Base-by-base conservation (phyloP, 352 stramenopile genomes). In the Pythium apleroticum region DNA sequence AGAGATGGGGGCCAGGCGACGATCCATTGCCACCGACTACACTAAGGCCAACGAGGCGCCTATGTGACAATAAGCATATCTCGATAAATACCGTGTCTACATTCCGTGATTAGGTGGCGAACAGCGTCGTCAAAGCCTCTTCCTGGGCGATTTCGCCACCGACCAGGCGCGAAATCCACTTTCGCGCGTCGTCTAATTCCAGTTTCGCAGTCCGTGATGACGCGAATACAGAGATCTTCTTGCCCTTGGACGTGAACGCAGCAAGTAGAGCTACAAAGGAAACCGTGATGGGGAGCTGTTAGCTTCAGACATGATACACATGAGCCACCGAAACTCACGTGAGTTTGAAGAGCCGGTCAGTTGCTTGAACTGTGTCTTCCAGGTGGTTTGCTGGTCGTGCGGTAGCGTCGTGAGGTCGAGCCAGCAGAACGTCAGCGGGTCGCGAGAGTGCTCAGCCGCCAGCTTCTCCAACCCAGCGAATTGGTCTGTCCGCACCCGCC, bases 381-480 rank as follows among this genome's bases (percentile, higher is more conserved):
- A 93, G 9, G 78, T 75, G 20, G 39, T 24, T 0, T 68, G 76
- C 37, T 84, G 75, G 12, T 67, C 57, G 3, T 61, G 11, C 1
- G 73, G 33, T 14, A 75, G 60, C 22, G 61, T 49, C 19, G 70
- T 67, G 27, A 92, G 30, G 57, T 95, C 80, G 20, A 88, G 52
- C 87, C 87, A 95, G 59, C 78, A 91, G 60, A 93, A 91, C 4
- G 81, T 91, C 15, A 95, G 48, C 10, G 87, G 84, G 60, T 95
- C 87, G 28, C 72, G 77, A 25, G 78, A 75, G 60, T 92, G 91
- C 62, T 90, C 83, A 11, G 63, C 73, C 4, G 84, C 79, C 0
- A 91, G 69, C 31, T 81, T 88, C 50, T 93, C 84, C 12, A 91
- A 74, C 19, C 81, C 46, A 17, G 59, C 71, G 52, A 91, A 89